phyloP scores from a whole-genome alignment of 805 yeast species.

The Debaryomyces maramus region DNA sequence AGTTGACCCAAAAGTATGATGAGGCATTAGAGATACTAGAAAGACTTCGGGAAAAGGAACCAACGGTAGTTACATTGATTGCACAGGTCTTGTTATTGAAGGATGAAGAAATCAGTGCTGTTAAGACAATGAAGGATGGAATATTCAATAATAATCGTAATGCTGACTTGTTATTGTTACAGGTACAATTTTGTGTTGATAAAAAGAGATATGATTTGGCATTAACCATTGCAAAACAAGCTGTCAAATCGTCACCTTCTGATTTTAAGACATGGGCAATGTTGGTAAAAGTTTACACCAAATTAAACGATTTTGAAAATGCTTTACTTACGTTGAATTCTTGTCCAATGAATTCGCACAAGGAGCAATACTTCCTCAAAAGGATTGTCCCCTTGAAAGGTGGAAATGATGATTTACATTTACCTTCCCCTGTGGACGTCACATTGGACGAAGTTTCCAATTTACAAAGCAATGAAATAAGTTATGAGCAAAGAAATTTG shows the following conservation, averaged over 20 bases:
- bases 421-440: constrained; percentile 77
- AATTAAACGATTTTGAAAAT: constrained; percentile 64
- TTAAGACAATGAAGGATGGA: constrained; percentile 52
- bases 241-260: constrained; percentile 72
- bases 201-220: constrained; percentile 58
- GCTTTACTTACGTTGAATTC: constrained; percentile 73
- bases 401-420: constrained; percentile 56
- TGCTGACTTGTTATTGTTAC: constrained; percentile 52
- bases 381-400: constrained; percentile 55
- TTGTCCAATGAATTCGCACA: constrained; percentile 78
- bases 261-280: constrained; percentile 74
- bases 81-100: constrained; percentile 53
- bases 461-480: constrained; percentile 63
- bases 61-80: constrained; percentile 56
- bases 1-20: constrained; percentile 64
- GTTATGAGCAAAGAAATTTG: constrained; percentile 61
- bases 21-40: constrained; percentile 60
- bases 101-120: constrained; percentile 62
- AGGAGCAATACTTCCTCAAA: constrained; percentile 62
- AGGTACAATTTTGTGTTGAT: constrained; percentile 56
- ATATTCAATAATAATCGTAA: constrained; percentile 51
- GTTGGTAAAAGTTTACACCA: constrained; percentile 62
- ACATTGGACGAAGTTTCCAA: constrained; percentile 67
- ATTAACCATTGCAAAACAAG: constrained; percentile 56
- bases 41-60: constrained; percentile 51